Base-by-base conservation (phyloP, 352 stramenopile species). In the Elongisporangium prolatum region DNA sequence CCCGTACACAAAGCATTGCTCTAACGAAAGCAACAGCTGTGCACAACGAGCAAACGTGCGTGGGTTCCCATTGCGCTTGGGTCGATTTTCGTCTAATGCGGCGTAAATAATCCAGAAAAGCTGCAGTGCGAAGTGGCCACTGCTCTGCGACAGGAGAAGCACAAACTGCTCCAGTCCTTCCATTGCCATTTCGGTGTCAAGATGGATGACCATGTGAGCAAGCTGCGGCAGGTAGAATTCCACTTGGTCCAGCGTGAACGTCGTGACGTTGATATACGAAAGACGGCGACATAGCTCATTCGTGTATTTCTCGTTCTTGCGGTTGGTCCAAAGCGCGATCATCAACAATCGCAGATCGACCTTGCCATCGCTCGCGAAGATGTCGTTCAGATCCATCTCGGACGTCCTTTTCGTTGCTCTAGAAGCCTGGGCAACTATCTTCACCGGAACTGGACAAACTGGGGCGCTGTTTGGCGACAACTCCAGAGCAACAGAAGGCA, bases 91-190 rank as follows among this genome's bases (percentile, higher is more conserved):
- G 52, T 93, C 84, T 37, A 93, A 50, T 9, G 84, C 69, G 0
- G 80, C 81, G 60, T 91, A 93, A 51, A 93, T 74, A 52, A 88
- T 86, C 84, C 84, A 93, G 66, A 93, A 91, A 59, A 92, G 80
- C 59, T 92, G 80, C n/a, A 92, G 59, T 9, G 84, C 84, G 50
- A 93, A 88, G 61, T 93, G 81, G 18, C 87, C 75, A 50, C 84
- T 93, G 59, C 76, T 89, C 55, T 89, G 75, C 5, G 75, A 83
- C 18, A 93, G 68, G 34, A 89, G 57, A 21, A 93, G 63, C 59
- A 91, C 77, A 48, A 93, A 91, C 57, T 89, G 80, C 69, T 91
- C 84, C 64, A 93, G 86, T 20, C 77, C 71, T 21, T 78, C 76
- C 64, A 89, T 88, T 1, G 84, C 80, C 14, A 91, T 65, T 63